Evolutionary conservation across 768 basidiomycete genomes (phyloP), one percentile per base, ranked within the genome.

Genomic region (Mycena polygramma): DNA sequence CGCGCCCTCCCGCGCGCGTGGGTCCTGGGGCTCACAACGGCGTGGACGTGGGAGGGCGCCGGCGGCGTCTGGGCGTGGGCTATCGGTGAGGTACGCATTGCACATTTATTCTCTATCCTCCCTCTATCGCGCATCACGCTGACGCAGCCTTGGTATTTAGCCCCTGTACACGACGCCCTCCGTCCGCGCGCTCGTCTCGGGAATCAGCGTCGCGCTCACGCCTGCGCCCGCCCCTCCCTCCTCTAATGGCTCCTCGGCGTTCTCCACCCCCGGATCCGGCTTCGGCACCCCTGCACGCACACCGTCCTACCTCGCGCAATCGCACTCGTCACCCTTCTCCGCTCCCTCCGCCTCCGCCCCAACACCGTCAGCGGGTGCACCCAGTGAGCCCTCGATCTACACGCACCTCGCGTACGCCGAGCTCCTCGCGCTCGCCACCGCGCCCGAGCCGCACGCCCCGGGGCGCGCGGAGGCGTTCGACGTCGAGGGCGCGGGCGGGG

Each of bases 361-460:
- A 17, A 5, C 58, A 36, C 84, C 88, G 4, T 76, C 85, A 9
- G 79, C 92, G 2, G 79, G 91, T 5, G 89, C 91, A 6, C 92
- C 30, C 30, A 30, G 30, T 6, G 30, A 30, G 30, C 30, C 92
- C 5, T 61, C 76, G 26, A 76, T 85, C 35, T 91, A 89, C 79
- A 86, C 87, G 49, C 87, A 91, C 76, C 88, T 91, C 70, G 92
- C 93, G 0, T 93, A 89, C 73, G 80, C 85, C 0, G 93, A 94
- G 70, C 83, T 95, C 48, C 79, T 79, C 13, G 81, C 83, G 5
- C 74, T 93, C 14, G 84, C 90, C 0, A 77, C 79, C n/a, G 1
- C 55, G 36, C 85, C 86, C 24, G 78, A 79, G 4, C 7, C 37
- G 0, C 45, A 6, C 26, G 73, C 81, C 2, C 85, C 85, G 0